Evolutionary conservation across 345 rosid genomes (phyloP).

Genomic region (Bruguiera sexangula): DNA sequence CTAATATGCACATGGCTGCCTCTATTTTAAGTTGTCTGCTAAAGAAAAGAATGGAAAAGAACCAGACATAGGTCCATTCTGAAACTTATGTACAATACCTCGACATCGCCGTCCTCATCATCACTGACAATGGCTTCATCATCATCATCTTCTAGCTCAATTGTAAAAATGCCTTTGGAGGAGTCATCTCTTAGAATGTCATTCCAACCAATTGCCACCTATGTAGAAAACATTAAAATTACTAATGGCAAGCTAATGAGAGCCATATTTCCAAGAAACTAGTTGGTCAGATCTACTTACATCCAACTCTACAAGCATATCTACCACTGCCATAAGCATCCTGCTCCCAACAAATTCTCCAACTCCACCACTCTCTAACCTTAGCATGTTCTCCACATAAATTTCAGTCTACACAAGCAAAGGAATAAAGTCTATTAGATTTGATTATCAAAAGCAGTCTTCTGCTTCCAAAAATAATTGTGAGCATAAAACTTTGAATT

Average conservation of each 20-base stretch:
- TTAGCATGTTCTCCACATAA: constrained; percentile 77
- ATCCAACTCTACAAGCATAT: constrained; percentile 78
- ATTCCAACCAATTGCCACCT: constrained; percentile 86
- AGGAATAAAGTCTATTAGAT: not conserved
- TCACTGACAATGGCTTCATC: constrained; percentile 38
- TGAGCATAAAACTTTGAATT: not conserved
- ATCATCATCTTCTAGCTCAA: constrained; percentile 68
- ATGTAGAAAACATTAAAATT: constrained; percentile 6
- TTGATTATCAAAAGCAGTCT: not conserved
- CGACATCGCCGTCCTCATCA: constrained; percentile 31
- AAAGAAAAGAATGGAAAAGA: not conserved
- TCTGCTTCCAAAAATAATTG: not conserved
- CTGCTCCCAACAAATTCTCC: constrained; percentile 67
- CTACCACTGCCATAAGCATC: constrained; percentile 69
- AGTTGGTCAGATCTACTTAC: constrained; percentile 46
- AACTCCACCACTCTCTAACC: constrained; percentile 63
- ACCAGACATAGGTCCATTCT: not conserved
- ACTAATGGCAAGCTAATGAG: constrained; percentile 9
- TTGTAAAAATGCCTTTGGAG: constrained; percentile 69
- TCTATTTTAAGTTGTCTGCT: not conserved
- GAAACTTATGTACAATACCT: constrained; percentile 36
- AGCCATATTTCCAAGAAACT: not conserved
- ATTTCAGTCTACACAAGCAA: constrained; percentile 17
- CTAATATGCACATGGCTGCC: not conserved
- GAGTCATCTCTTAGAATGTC: constrained; percentile 63